Evolutionary conservation across 495 filamentous ascomycete species (phyloP).

Genomic region (Paragyromitra xinjiangensis): DNA sequence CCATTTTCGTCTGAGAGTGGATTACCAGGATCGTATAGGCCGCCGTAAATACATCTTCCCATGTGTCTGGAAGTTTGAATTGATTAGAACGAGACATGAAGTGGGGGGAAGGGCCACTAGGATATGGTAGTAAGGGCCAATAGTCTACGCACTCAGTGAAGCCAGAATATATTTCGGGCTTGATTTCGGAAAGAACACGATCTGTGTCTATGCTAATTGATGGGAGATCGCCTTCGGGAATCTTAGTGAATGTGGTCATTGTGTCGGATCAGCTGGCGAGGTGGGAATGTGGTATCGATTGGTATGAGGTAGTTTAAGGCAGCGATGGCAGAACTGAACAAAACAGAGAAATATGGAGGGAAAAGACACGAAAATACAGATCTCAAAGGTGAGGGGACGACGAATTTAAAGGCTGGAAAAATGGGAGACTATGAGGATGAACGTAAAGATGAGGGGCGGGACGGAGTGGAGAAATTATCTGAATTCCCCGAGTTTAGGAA

Average conservation of each 20-base stretch:
- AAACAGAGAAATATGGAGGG: not conserved
- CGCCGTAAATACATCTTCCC: slow-evolving; percentile 85
- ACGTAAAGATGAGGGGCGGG: slow-evolving; percentile 11
- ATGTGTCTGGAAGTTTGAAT: slow-evolving; percentile 67
- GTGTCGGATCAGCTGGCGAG: slow-evolving; percentile 34
- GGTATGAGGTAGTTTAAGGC: not conserved
- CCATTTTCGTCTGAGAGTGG: slow-evolving; percentile 75
- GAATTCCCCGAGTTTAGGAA: slow-evolving; percentile 12
- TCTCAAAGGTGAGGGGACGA: slow-evolving; percentile 9
- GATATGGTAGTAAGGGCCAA: slow-evolving; percentile 6
- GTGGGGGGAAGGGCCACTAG: not conserved
- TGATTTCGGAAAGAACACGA: slow-evolving; percentile 72
- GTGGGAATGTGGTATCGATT: not conserved
- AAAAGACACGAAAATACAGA: slow-evolving; percentile 1
- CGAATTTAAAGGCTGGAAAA: slow-evolving; percentile 28
- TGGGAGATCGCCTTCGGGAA: slow-evolving; percentile 66
- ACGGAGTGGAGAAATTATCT: slow-evolving; percentile 14
- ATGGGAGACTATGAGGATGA: slow-evolving; percentile 16
- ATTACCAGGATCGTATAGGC: slow-evolving; percentile 79
- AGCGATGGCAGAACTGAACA: not conserved
- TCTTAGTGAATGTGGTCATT: slow-evolving; percentile 77
- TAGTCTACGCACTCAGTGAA: slow-evolving; percentile 71
- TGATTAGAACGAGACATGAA: slow-evolving; percentile 38
- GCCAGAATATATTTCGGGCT: slow-evolving; percentile 76
- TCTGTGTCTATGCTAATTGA: slow-evolving; percentile 69